phyloP scores from a whole-genome alignment of 75 land plant species.

The Larix kaempferi region DNA sequence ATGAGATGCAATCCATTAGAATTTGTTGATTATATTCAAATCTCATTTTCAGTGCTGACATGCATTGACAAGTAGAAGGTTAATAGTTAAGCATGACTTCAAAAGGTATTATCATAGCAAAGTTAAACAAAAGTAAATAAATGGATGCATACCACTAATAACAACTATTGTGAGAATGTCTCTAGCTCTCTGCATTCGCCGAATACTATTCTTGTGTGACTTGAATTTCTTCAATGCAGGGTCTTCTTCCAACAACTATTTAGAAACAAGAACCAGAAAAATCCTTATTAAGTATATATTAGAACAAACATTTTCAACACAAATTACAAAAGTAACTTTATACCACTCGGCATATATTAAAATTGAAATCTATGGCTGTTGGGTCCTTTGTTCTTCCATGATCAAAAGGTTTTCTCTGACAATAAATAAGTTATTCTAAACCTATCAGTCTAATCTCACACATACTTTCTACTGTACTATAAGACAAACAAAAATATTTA shows the following conservation, averaged over 20 bases:
- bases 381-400: not conserved
- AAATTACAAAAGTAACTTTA: not conserved
- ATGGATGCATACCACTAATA: conserved; percentile 53
- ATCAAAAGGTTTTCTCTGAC: not conserved
- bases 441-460: not conserved
- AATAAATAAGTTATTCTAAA: not conserved
- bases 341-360: not conserved
- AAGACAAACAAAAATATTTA: not conserved
- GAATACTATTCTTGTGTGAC: conserved; percentile 50
- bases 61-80: not conserved
- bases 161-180: conserved; percentile 63
- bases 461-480: not conserved
- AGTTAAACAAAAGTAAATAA: not conserved
- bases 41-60: not conserved
- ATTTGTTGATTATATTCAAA: not conserved
- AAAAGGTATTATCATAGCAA: not conserved
- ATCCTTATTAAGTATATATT: not conserved
- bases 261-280: not conserved
- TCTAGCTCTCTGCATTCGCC: conserved; percentile 51
- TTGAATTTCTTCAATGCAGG: conserved; percentile 70
- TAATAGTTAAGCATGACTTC: not conserved
- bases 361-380: not conserved
- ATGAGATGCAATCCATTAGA: not conserved
- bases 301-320: not conserved
- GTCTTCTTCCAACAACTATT: conserved; percentile 71